phyloP scores from a whole-genome alignment of 805 yeast species.

The Saccharomycopsis sp. region DNA sequence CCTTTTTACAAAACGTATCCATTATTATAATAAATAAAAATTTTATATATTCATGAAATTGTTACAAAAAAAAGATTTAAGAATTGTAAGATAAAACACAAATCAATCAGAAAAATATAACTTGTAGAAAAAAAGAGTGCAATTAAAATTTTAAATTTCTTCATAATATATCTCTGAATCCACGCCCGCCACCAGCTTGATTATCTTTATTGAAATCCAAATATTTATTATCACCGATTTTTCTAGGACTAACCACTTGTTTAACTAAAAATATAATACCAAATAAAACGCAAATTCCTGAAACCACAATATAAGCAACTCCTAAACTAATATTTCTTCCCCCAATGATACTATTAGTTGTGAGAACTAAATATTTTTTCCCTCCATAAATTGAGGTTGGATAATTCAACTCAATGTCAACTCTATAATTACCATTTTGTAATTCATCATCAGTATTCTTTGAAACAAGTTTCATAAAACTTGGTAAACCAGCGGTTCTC shows the following conservation, averaged over 20 bases:
- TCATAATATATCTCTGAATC: conserved; percentile 9
- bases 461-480: conserved; percentile 53
- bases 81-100: background rate
- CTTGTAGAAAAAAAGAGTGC: no score
- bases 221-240: conserved; percentile 48
- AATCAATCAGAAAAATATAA: no score
- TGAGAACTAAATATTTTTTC: conserved; percentile 69
- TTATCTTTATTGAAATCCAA: conserved; percentile 10
- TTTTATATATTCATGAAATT: background rate
- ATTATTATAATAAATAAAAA: background rate
- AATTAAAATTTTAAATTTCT: background rate
- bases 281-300: conserved; percentile 61
- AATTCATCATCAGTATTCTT: conserved; percentile 50
- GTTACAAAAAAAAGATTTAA: background rate
- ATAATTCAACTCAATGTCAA: conserved; percentile 64
- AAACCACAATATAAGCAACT: conserved; percentile 75
- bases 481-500: conserved; percentile 69
- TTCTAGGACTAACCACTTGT: conserved; percentile 75
- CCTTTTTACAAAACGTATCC: background rate
- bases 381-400: conserved; percentile 83
- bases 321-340: conserved; percentile 83
- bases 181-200: background rate
- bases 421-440: conserved; percentile 51
- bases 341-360: conserved; percentile 78
- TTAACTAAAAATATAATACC: conserved; percentile 70